A percentile compares a stretch with the other conserved stretches of the same genome.
Evolutionary conservation across 2,329 filamentous ascomycete species (phyloP).

Genomic region (Hypoxylon sp.): DNA sequence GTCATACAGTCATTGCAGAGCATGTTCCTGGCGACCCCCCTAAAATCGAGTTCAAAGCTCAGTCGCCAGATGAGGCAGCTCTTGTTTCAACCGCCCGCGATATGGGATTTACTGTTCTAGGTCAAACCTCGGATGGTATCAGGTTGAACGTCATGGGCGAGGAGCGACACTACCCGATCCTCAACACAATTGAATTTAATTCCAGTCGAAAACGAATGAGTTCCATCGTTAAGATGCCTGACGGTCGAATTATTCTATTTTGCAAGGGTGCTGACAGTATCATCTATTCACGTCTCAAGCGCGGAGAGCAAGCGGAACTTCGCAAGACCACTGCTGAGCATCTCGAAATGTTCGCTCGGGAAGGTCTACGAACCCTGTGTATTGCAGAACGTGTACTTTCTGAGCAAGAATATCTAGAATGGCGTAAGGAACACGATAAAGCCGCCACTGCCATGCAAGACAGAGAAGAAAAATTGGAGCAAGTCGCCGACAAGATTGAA

Average conservation of each 20-base stretch:
- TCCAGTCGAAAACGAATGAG: slow-evolving; percentile 98
- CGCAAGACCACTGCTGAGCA: slow-evolving; percentile 89
- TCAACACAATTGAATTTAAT: slow-evolving; percentile 98
- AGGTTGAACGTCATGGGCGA: slow-evolving; percentile 88
- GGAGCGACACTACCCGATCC: slow-evolving; percentile 85
- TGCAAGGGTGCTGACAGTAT: slow-evolving; percentile 98
- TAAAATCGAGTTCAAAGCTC: slow-evolving; percentile 93
- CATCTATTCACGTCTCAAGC: slow-evolving; percentile 91
- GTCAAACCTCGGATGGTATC: slow-evolving; percentile 82
- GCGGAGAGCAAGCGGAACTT: slow-evolving; percentile 87
- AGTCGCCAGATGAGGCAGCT: slow-evolving; percentile 96
- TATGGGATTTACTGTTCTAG: slow-evolving; percentile 93
- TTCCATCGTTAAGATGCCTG: slow-evolving; percentile 93
- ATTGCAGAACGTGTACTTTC: slow-evolving; percentile 85
- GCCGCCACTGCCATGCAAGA: slow-evolving; percentile 87
- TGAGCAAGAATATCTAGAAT: slow-evolving; percentile 85
- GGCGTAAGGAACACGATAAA: slow-evolving; percentile 88
- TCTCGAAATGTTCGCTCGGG: slow-evolving; percentile 95
- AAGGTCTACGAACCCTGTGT: slow-evolving; percentile 94
- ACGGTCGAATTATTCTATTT: slow-evolving; percentile 88
- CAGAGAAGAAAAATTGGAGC: slow-evolving; percentile 93
- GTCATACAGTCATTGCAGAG: slow-evolving; percentile 95
- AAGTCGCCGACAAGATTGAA: slow-evolving; percentile 90
- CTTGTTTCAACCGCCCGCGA: slow-evolving; percentile 94
- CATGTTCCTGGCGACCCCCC: slow-evolving; percentile 90